Evolutionary conservation across 2,329 filamentous ascomycete genomes (phyloP), one percentile per base, ranked within the genome.

Genomic region (Phialemonium atrogriseum): DNA sequence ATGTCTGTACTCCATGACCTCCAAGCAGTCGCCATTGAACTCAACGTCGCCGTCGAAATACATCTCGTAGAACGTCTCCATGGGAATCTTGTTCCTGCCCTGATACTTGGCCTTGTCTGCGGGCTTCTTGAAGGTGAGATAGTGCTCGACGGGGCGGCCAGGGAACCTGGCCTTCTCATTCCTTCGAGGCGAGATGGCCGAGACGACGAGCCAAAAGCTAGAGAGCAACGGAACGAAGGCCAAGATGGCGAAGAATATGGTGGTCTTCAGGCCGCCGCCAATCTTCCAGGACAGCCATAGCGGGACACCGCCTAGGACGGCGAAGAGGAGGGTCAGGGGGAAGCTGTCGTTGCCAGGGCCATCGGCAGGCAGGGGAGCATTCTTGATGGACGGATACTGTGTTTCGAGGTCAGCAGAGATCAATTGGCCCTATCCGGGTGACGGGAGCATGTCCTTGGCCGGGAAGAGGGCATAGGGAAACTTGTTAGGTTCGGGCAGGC

Each of bases 41-140:
- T 94, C 86, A 42, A 94, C 87, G 36, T 94, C 79, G 37, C 85
- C 86, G 53, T 91, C 82, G 61, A 96, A 94, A 71, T 95, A 96
- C 82, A 89, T 94, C 63, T 95, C 88, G 56, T 93, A 80, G 70
- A 96, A 96, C 15, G 86, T 93, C 67, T 94, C 81, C 69, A 93
- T 81, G 33, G 86, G 80, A 39, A 91, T 86, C 66, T 83, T 88
- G 64, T 73, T 83, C 58, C 71, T 72, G 58, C 84, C 84, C 46
- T 73, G 70, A 64, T 86, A 91, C 62, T 79, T 85, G 49, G 57
- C 52, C 50, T 68, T 55, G 50, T 76, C 70, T 34, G 58, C 57
- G n/a, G 64, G 59, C 45, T 72, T 73, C 62, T 86, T 84, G 70
- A 91, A 91, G 39, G 74, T 80, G 45, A 91, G 76, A 66, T 96